These are phyloP conservation scores for Leccinum ambiguum DNA, from an alignment of 1,284 basidiomycete species.

Conservation along the genomic window DNA sequence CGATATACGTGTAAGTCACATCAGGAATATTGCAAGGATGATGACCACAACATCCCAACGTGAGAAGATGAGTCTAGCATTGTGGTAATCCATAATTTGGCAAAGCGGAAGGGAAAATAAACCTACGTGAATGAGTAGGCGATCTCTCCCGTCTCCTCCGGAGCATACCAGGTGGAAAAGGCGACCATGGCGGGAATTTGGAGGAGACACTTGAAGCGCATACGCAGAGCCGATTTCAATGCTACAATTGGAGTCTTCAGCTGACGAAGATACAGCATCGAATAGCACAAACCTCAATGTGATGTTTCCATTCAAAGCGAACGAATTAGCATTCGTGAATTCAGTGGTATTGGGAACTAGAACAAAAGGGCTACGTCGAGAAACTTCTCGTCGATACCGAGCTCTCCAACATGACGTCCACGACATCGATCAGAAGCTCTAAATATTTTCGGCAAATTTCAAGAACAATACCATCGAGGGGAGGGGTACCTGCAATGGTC, in stretches of 20 bases:
- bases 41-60: conserved; percentile 98
- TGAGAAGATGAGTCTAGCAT: conserved; percentile 88
- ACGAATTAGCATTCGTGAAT: conserved; percentile 99
- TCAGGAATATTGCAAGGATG: conserved; percentile 91
- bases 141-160: conserved; percentile 78
- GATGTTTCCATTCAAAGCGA: conserved; percentile 97
- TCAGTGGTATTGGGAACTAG: conserved; percentile 99
- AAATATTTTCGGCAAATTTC: conserved; percentile 8
- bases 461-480: background rate
- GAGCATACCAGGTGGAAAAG: conserved; percentile 93
- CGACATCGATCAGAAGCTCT: conserved; percentile 95
- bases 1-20: conserved; percentile 93
- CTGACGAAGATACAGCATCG: background rate
- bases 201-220: conserved; percentile 92
- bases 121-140: conserved; percentile 88
- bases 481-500: conserved; percentile 82
- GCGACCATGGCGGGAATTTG: conserved; percentile 99
- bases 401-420: conserved; percentile 92
- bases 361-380: conserved; percentile 93
- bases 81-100: background rate
- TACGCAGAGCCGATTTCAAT: conserved; percentile 99
- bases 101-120: conserved; percentile 13
- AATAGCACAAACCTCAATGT: conserved; percentile 73
- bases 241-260: conserved; percentile 41
- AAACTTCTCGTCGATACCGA: conserved; percentile 98